Percentiles rank a stretch among this genome's conserved stretches.
These are phyloP conservation scores for Pisolithus microcarpus DNA, from an alignment of 768 basidiomycete genomes.

Conservation along the genomic window DNA sequence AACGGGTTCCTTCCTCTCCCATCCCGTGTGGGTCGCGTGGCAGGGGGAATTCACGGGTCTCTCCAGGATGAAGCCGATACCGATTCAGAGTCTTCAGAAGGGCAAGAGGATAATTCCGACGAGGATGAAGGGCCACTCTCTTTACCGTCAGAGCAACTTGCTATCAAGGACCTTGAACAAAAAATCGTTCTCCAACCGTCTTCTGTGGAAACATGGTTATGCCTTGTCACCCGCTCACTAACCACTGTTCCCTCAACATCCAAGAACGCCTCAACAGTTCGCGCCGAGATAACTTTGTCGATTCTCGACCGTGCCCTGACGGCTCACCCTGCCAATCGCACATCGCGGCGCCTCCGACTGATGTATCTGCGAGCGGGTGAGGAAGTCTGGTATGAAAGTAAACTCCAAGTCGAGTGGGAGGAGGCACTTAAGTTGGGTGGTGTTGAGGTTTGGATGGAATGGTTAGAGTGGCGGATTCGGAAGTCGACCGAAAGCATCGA, in stretches of 20 bases:
- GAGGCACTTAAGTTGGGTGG: slow-evolving; percentile 46
- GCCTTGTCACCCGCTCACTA: slow-evolving; percentile 55
- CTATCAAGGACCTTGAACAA: slow-evolving; percentile 53
- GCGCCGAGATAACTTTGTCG: slow-evolving; percentile 64
- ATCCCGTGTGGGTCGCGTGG: slow-evolving; percentile 28
- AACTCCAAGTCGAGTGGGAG: slow-evolving; percentile 63
- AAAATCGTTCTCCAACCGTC: slow-evolving; percentile 44
- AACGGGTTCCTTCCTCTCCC: slow-evolving; percentile 61
- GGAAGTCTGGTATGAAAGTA: slow-evolving; percentile 56
- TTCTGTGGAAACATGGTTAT: slow-evolving; percentile 53
- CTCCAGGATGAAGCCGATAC: slow-evolving; percentile 22
- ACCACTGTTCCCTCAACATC: slow-evolving; percentile 54
- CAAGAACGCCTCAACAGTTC: slow-evolving; percentile 61
- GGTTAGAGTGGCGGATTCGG: slow-evolving; percentile 71
- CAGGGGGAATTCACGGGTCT: slow-evolving; percentile 47
- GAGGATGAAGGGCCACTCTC: slow-evolving; percentile 22
- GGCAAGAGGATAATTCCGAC: slow-evolving; percentile 30
- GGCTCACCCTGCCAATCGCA: slow-evolving; percentile 44
- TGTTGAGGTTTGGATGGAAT: slow-evolving; percentile 65
- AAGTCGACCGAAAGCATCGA: slow-evolving; percentile 41
- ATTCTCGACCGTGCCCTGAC: slow-evolving; percentile 58
- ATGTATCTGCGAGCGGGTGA: slow-evolving; percentile 67
- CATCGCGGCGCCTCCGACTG: slow-evolving; percentile 47
- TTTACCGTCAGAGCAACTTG: slow-evolving; percentile 53
- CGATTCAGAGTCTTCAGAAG: slow-evolving; percentile 29